Percentiles rank a stretch among this genome's conserved stretches.
phyloP scores from a whole-genome alignment of 495 filamentous ascomycete species.

The Xylaria telfairii region DNA sequence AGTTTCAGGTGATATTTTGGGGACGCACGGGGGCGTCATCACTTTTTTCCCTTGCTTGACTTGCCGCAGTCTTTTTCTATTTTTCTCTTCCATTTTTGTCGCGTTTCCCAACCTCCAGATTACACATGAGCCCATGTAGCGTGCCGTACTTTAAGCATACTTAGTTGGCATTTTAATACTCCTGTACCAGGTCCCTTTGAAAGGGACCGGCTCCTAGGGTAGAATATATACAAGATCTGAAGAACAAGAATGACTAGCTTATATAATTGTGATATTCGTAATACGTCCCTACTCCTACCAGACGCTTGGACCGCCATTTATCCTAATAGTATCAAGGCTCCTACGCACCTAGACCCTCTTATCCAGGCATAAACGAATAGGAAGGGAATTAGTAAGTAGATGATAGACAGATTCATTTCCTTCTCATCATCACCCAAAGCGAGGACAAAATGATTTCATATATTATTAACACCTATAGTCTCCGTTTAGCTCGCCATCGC shows the following conservation, averaged over 20 bases:
- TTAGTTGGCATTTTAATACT: conserved; percentile 34
- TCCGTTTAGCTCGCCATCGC: neutral
- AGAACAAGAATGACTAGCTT: neutral
- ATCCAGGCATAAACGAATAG: neutral
- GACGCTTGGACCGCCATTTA: neutral
- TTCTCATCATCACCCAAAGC: neutral
- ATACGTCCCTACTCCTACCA: neutral
- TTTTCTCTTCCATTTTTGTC: conserved; percentile 24
- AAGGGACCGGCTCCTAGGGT: conserved; percentile 30
- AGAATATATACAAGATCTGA: conserved; percentile 21
- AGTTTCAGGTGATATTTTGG: conserved; percentile 32
- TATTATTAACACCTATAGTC: neutral
- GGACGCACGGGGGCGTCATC: conserved; percentile 28
- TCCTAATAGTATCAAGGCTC: neutral
- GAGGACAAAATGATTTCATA: neutral
- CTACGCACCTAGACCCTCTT: neutral
- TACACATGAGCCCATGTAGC: conserved; percentile 39
- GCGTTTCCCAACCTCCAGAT: conserved; percentile 27
- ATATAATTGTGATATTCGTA: neutral
- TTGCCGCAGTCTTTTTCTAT: conserved; percentile 23
- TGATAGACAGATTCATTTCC: neutral
- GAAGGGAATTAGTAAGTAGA: neutral
- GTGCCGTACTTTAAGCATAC: conserved; percentile 12
- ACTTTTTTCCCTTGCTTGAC: conserved; percentile 28
- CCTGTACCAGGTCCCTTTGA: conserved; percentile 34